A percentile compares a stretch with the other conserved stretches of the same genome.
These are phyloP conservation scores for Chondrostereum purpureum DNA, from an alignment of 1,284 basidiomycete species.

Conservation along the genomic window DNA sequence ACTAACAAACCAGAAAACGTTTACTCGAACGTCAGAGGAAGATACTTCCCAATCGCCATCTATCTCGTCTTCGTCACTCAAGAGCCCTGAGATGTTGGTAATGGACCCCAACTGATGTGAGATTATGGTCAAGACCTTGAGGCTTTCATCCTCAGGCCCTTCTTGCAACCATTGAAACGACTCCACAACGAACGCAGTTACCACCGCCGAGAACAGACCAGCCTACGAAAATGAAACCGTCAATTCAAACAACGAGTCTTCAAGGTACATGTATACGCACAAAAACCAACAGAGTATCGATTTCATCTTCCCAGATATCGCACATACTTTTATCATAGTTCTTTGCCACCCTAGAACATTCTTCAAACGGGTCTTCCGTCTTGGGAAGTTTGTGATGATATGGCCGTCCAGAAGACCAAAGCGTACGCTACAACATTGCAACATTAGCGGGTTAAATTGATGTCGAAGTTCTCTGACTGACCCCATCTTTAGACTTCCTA, in stretches of 20 bases:
- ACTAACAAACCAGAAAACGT: slow-evolving; percentile 17
- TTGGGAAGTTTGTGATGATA: neutral
- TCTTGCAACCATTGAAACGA: slow-evolving; percentile 4
- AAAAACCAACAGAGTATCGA: slow-evolving; percentile 1
- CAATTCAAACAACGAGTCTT: neutral
- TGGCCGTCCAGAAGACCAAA: neutral
- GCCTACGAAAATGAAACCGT: neutral
- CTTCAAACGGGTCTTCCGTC: neutral
- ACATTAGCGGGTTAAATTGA: too few relatives aligned
- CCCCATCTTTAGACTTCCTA: neutral
- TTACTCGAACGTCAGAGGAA: slow-evolving; percentile 7
- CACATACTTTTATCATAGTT: neutral
- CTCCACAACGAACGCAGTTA: slow-evolving; percentile 5
- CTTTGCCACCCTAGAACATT: neutral
- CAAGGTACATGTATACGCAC: neutral
- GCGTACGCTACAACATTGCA: too few relatives aligned
- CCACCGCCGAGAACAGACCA: slow-evolving; percentile 6
- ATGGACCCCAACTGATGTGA: neutral
- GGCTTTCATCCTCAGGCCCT: neutral
- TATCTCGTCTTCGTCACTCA: neutral
- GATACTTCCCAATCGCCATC: neutral
- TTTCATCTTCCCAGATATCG: neutral
- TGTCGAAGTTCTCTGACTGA: neutral
- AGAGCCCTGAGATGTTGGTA: neutral
- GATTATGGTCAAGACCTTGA: neutral